Evolutionary conservation across 176 grass and related monocot species (phyloP).

Genomic region (Aegilops umbellulata): DNA sequence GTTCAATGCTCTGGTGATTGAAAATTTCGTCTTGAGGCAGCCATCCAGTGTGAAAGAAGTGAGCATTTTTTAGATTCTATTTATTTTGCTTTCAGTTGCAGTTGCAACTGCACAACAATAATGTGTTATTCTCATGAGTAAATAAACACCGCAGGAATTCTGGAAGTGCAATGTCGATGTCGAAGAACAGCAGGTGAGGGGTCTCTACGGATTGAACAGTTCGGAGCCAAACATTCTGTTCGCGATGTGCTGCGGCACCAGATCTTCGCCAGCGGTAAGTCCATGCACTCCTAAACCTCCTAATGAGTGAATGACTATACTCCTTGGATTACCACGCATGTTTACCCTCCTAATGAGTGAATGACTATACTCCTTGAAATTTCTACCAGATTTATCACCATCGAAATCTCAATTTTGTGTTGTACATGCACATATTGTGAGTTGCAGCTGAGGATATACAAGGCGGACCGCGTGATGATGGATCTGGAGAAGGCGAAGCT

Average conservation of each 20-base stretch:
- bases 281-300: background rate
- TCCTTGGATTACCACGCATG: background rate
- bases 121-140: background rate
- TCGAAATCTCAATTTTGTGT: background rate
- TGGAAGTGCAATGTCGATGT: slow-evolving; percentile 55
- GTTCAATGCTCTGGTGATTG: slow-evolving; percentile 72
- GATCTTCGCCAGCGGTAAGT: slow-evolving; percentile 90
- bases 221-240: slow-evolving; percentile 78
- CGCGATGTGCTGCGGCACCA: slow-evolving; percentile 78
- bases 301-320: background rate
- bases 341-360: background rate
- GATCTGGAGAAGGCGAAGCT: slow-evolving; percentile 85
- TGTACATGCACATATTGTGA: background rate
- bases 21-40: slow-evolving; percentile 71
- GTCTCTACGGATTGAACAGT: slow-evolving; percentile 43
- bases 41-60: slow-evolving; percentile 65
- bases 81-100: background rate
- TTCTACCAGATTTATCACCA: background rate
- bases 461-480: slow-evolving; percentile 44
- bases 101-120: background rate
- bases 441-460: slow-evolving; percentile 74
- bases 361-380: background rate
- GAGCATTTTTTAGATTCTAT: background rate
- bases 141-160: slow-evolving; percentile 15
- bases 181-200: slow-evolving; percentile 48